phyloP scores from a whole-genome alignment of 352 stramenopile genomes.

The Pythium sp. region DNA sequence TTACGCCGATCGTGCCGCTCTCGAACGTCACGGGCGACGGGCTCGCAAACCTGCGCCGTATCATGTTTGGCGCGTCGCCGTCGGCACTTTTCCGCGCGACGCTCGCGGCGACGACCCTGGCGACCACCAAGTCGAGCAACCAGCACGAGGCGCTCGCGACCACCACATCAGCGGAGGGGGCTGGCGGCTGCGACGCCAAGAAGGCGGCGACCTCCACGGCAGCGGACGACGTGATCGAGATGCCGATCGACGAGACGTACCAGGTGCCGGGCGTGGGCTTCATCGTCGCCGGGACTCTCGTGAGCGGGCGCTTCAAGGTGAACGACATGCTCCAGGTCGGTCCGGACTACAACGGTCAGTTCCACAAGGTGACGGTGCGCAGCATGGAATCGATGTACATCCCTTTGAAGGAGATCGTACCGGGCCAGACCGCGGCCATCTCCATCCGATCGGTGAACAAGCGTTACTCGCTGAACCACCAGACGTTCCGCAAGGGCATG shows the following conservation, averaged over 20 bases:
- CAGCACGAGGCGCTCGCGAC: constrained; percentile 33
- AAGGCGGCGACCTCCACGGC: background rate
- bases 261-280: constrained; percentile 93
- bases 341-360: constrained; percentile 87
- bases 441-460: constrained; percentile 89
- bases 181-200: background rate
- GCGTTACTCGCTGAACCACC: constrained; percentile 74
- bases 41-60: constrained; percentile 68
- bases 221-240: constrained; percentile 58
- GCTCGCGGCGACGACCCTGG: constrained; percentile 54
- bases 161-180: constrained; percentile 7
- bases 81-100: constrained; percentile 70
- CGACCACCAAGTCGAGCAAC: constrained; percentile 59
- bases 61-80: constrained; percentile 69
- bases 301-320: constrained; percentile 86
- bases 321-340: constrained; percentile 89
- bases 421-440: constrained; percentile 84
- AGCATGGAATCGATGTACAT: constrained; percentile 91
- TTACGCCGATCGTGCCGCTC: constrained; percentile 96
- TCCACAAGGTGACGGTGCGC: constrained; percentile 83
- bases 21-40: constrained; percentile 98
- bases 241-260: constrained; percentile 88
- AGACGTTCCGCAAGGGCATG: constrained; percentile 93
- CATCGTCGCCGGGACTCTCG: constrained; percentile 93
- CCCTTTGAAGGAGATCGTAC: constrained; percentile 82